These are phyloP conservation scores for Lagenaria siceraria DNA, from an alignment of 306 rosid genomes.

Conservation along the genomic window DNA sequence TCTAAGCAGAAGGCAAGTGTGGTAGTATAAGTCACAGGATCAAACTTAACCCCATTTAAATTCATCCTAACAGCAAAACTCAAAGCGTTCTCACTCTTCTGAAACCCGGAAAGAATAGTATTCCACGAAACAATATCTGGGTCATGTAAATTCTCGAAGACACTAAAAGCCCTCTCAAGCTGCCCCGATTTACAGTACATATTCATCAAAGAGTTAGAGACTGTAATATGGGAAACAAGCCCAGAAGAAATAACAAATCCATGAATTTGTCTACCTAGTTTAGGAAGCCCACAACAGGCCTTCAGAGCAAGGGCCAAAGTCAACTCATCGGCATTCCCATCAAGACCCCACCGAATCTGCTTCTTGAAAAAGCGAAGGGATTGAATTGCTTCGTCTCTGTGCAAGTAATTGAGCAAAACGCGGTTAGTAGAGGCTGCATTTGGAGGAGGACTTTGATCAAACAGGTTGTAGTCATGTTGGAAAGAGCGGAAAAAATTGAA, in stretches of 20 bases:
- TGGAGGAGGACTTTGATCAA: constrained; percentile 38
- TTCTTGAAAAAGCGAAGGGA: constrained; percentile 40
- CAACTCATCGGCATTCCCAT: constrained; percentile 28
- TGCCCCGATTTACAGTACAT: constrained; percentile 59
- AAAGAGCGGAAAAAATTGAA: constrained; percentile 13
- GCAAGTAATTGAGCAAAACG: constrained; percentile 34
- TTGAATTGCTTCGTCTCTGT: constrained; percentile 21
- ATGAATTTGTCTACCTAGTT: constrained; percentile 48
- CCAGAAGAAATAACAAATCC: constrained; percentile 39
- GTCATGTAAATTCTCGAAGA: constrained; percentile 40
- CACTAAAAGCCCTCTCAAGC: constrained; percentile 25
- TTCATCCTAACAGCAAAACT: constrained; percentile 45
- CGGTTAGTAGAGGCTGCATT: constrained; percentile 28
- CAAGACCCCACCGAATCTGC: constrained; percentile 20
- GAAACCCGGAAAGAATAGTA: constrained; percentile 66
- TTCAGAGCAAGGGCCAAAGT: constrained; percentile 49
- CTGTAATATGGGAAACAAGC: constrained; percentile 26
- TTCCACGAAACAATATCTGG: constrained; percentile 79
- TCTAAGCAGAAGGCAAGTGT: constrained; percentile 50
- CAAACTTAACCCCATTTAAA: constrained; percentile 38
- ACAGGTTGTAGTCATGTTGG: constrained; percentile 31
- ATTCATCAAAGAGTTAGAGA: constrained; percentile 68
- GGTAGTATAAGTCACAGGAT: constrained; percentile 53
- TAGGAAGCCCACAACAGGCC: constrained; percentile 50
- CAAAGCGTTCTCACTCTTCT: constrained; percentile 44